These are phyloP conservation scores for Alternaria postmessia DNA, from an alignment of 2,329 filamentous ascomycete genomes.

Conservation along the genomic window DNA sequence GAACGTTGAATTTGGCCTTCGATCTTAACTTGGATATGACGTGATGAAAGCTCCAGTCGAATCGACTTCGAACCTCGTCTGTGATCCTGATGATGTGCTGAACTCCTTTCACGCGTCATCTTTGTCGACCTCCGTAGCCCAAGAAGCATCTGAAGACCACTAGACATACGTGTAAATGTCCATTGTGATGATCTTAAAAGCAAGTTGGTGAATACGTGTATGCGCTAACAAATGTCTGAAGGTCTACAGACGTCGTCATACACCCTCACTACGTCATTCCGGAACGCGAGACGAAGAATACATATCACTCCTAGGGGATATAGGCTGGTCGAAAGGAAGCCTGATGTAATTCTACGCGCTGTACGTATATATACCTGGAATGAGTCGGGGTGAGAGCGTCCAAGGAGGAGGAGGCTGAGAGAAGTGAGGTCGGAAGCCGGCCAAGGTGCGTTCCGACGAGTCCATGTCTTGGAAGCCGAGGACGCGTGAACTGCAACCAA, in stretches of 20 bases:
- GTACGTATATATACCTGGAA: background rate
- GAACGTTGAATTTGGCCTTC: background rate
- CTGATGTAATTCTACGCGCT: background rate
- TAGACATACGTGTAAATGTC: background rate
- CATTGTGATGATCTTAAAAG: background rate
- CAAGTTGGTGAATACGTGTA: background rate
- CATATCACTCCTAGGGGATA: background rate
- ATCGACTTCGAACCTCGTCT: background rate
- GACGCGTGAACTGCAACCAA: background rate
- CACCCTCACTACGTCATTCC: background rate
- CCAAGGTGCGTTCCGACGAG: background rate
- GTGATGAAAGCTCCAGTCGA: background rate
- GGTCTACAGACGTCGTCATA: background rate
- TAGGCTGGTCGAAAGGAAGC: background rate
- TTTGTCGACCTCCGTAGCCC: background rate
- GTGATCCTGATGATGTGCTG: background rate
- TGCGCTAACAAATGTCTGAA: background rate
- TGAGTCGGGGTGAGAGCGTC: background rate
- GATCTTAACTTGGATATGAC: background rate
- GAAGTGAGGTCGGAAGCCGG: constrained; percentile 2
- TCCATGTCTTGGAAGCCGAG: constrained; percentile 2
- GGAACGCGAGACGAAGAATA: background rate
- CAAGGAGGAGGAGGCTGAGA: background rate
- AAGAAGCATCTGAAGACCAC: background rate
- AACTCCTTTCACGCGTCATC: background rate